Base-by-base conservation (phyloP, 768 basidiomycete genomes). In the Solioccasus polychromus region DNA sequence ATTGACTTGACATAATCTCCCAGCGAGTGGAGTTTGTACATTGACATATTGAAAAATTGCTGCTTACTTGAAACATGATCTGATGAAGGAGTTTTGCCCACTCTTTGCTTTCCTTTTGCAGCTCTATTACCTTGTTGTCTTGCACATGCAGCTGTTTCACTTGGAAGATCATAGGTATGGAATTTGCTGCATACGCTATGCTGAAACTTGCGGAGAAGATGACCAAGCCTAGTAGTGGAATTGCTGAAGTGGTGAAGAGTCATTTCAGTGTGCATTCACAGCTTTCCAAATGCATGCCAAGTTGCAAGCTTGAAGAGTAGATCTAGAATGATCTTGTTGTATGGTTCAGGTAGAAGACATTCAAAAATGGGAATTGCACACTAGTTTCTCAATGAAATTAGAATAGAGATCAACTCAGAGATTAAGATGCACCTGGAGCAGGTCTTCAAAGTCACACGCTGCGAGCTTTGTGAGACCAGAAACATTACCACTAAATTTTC, bases 201-300 rank as follows among this genome's bases (percentile, higher is more conserved):
- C 8, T 12, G 5, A 32, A 32, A 32, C 31, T 32, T 9, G 5
- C 8, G 14, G 5, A 32, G 5, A 8, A 32, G n/a, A 32, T 32
- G 15, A 0, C 70, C 70, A 1, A 71, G 41, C 0, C 19, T 10
- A 12, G 37, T 55, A 32, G 35, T 68, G 45, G 24, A 53, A 30
- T n/a, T 48, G 2, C 24, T 57, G 3, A 73, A 67, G 42, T 20
- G 14, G 18, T 32, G 11, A 8, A 32, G 31, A 32, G 31, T 32
- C 5, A 12, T 15, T 8, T 9, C 5, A 8, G 31, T 32, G n/a
- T 32, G 31, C 14, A 32, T 5, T 5, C 31, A 15, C 14, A 32
- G 14, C 31, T 32, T 32, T 7, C 11, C 31, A 32, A 12, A 15
- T 8, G 31, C 14, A 32, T 32, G 31, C 31, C 31, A 32, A 32